Conservation (phyloP, 148 eudicot species). For the Chenopodium suecicum region DNA sequence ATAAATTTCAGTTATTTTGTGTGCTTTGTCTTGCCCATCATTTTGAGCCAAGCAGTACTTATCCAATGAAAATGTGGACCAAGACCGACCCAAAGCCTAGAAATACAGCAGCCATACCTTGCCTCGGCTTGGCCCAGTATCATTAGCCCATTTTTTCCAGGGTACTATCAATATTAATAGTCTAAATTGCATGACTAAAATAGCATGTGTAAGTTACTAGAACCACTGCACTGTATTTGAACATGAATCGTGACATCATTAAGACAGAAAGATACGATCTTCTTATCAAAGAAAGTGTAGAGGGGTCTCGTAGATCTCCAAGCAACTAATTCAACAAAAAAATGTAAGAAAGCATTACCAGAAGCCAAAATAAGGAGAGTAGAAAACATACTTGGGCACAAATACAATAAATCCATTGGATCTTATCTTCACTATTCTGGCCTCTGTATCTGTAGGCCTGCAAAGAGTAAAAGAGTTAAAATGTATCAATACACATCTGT, state of each 20-base stretch:
- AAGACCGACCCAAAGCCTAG: not conserved
- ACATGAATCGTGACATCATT: not conserved
- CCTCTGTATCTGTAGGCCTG: constrained; percentile 93
- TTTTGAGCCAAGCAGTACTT: too few relatives aligned
- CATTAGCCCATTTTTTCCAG: not conserved
- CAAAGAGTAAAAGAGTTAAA: constrained; percentile 25
- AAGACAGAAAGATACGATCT: not conserved
- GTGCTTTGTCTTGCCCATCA: not conserved
- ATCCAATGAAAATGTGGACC: not conserved
- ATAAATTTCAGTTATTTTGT: not conserved
- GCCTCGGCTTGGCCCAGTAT: not conserved
- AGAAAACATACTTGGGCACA: constrained; percentile 77
- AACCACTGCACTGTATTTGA: not conserved
- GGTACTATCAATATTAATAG: not conserved
- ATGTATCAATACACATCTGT: not conserved
- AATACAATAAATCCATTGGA: constrained; percentile 95
- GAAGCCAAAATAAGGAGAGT: not conserved
- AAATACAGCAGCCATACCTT: not conserved
- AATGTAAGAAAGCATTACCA: not conserved
- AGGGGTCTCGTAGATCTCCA: not conserved
- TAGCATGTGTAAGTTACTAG: not conserved
- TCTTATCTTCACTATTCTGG: constrained; percentile 89
- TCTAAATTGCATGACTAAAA: not conserved
- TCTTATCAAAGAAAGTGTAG: not conserved
- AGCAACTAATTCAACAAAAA: not conserved